Evolutionary conservation across 768 basidiomycete genomes (phyloP).

Genomic region (Ramaria sp.): DNA sequence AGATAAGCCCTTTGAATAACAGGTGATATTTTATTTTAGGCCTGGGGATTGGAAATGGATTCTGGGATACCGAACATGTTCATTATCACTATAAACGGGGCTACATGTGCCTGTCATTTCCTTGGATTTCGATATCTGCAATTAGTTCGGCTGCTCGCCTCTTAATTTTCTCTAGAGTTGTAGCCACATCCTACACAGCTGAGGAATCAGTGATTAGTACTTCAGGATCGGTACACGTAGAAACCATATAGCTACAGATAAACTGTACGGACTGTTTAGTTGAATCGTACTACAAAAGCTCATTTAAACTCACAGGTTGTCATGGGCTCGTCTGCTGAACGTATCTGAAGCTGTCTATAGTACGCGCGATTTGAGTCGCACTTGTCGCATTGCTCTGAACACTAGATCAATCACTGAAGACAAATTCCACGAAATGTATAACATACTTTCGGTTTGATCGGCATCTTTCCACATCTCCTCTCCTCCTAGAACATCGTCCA

Average conservation of each 20-base stretch:
- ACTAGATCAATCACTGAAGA: slow-evolving; percentile 14
- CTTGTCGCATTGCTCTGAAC: slow-evolving; percentile 54
- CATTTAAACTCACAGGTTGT: slow-evolving; percentile 34
- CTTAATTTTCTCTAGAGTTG: slow-evolving; percentile 7
- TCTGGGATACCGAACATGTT: not conserved
- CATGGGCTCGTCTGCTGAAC: slow-evolving; percentile 91
- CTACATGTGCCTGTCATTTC: no score
- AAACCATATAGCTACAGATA: slow-evolving; percentile 2
- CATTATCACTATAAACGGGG: not conserved
- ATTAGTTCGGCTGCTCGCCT: not conserved
- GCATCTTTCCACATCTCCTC: slow-evolving; percentile 93
- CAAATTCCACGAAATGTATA: not conserved
- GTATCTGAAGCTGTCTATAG: slow-evolving; percentile 92
- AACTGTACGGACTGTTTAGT: not conserved
- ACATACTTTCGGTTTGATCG: slow-evolving; percentile 69
- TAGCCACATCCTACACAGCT: slow-evolving; percentile 9
- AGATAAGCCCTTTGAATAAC: slow-evolving; percentile 46
- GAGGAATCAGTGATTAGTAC: not conserved
- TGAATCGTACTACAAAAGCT: not conserved
- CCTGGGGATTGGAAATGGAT: not conserved
- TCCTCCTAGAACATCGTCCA: slow-evolving; percentile 93
- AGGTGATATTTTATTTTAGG: not conserved
- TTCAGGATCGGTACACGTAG: not conserved
- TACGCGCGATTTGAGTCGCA: slow-evolving; percentile 84
- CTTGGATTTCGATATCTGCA: not conserved